Base-by-base conservation (phyloP, 257 asterid genomes). In the Solanum rostratum region DNA sequence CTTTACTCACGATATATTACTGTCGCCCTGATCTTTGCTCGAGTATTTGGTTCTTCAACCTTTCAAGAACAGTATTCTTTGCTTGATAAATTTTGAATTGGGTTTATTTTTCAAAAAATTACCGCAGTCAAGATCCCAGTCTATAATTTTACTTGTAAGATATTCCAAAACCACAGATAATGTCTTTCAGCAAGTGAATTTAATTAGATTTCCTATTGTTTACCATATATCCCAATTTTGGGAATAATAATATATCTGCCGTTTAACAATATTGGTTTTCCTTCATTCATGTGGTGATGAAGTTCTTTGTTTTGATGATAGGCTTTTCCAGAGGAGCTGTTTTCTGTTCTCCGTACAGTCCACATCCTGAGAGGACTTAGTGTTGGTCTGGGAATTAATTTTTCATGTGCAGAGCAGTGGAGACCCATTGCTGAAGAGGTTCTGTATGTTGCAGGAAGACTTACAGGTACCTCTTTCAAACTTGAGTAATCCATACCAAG, bases 321-420 rank as follows among this genome's bases (percentile, higher is more conserved):
- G 99, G 94, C 97, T 83, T 97, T 97, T 88, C 99, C 99, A 33
- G 99, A 95, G 90, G 99, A 97, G 88, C 91, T 97, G 66, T 97
- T 97, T 89, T 97, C 98, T 12, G 97, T 97, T 87, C 99, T 97
- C 84, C 97, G 99, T 15, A 95, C 99, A 4, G 97, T 97, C 68
- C 97, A 94, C 88, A 88, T 97, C 53, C 89, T 97, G 86, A 92
- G 99, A 89, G 99, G 99, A 80, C 98, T 97, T 79, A 95, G 99
- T 62, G 97, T 95, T 68, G 99, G 99, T 82, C 91, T 97, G 2
- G 99, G 99, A 86, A 89, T 97, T 82, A 95, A 95, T 87, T 95
- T 90, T 87, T 97, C 98, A 14, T 95, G 98, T 73, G 97, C 97
- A 41, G 96, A 97, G 89, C 99, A 97, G 85, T 97, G 98, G 98